A percentile compares a stretch with the other conserved stretches of the same genome.
phyloP scores from a whole-genome alignment of 1,284 basidiomycete species.

The Inonotus obliquus region DNA sequence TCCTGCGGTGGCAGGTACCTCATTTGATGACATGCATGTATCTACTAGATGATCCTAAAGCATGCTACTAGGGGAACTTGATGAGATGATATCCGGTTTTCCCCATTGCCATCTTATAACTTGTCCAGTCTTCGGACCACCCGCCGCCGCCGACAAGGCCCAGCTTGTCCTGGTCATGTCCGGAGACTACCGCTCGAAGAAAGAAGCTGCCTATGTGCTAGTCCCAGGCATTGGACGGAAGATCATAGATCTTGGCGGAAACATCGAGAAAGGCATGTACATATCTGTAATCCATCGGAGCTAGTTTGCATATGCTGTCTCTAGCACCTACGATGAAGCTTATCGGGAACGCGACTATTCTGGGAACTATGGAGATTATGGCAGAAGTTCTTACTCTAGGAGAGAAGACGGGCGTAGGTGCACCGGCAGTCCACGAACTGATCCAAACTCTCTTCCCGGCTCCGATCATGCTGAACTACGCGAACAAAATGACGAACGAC shows the following conservation, averaged over 20 bases:
- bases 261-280: slow-evolving; percentile 65
- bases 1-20: slow-evolving; percentile 61
- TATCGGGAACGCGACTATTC: slow-evolving; percentile 68
- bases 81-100: slow-evolving; percentile 58
- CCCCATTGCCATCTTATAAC: slow-evolving; percentile 68
- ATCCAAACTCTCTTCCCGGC: slow-evolving; percentile 44
- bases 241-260: slow-evolving; percentile 68
- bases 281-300: not conserved
- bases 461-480: slow-evolving; percentile 51
- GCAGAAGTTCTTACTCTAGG: slow-evolving; percentile 80
- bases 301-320: not conserved
- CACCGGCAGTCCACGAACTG: slow-evolving; percentile 51
- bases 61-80: slow-evolving; percentile 53
- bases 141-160: slow-evolving; percentile 61
- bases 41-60: not conserved
- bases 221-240: slow-evolving; percentile 80
- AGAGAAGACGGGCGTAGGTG: slow-evolving; percentile 79
- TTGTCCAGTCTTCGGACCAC: slow-evolving; percentile 78
- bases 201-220: slow-evolving; percentile 69
- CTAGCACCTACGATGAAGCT: slow-evolving; percentile 78
- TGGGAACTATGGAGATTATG: slow-evolving; percentile 72
- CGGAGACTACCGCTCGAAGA: slow-evolving; percentile 82
- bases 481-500: slow-evolving; percentile 64
- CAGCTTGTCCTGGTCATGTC: slow-evolving; percentile 75
- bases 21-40: not conserved